Evolutionary conservation across 192 early-diverging fungal genomes (phyloP), one percentile per base, ranked within the genome.

Genomic region (Oehlia diaphana): DNA sequence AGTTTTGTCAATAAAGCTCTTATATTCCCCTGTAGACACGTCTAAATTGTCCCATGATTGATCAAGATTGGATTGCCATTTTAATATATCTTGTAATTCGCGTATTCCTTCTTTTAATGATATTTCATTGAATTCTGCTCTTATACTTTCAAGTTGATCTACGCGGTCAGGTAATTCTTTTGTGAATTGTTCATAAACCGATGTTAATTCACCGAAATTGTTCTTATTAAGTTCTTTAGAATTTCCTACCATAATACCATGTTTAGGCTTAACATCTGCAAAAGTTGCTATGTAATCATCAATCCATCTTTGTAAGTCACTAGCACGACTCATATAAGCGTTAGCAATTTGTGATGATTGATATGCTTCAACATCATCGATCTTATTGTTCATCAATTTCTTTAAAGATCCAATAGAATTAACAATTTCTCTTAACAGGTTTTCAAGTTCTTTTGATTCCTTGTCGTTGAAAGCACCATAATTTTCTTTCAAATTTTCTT

Each of bases 281-380:
- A 79, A 79, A 0, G 39, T 31, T 58, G 49, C 33, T 19, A 72
- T 62, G 10, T 19, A 28, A 35, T 71, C 35, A 14, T 71, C 65
- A 63, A 69, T 71, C 77, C 77, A 79, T 62, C 42, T 31, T 63
- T 79, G 67, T 70, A 79, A 42, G 44, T 79, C 77, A 71, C 39
- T 58, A 67, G n/a, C 61, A 23, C 68, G 44, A 28, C 4, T 23
- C 53, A 71, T 62, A 42, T 71, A 71, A 23, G 67, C 77, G 4
- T 37, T 33, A 62, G 77, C 49, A 26, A 79, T 69, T 13, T 79
- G 77, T 23, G 50, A 21, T 9, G 77, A 79, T 71, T 33, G 44
- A 71, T 79, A 71, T n/a, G 53, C 67, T 63, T 79, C 77, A 62
- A 62, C 49, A 21, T 79, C 77, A 37, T 79, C 77, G 47, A 26